phyloP scores from a whole-genome alignment of 2,329 filamentous ascomycete genomes.

The Colletotrichum godetiae region DNA sequence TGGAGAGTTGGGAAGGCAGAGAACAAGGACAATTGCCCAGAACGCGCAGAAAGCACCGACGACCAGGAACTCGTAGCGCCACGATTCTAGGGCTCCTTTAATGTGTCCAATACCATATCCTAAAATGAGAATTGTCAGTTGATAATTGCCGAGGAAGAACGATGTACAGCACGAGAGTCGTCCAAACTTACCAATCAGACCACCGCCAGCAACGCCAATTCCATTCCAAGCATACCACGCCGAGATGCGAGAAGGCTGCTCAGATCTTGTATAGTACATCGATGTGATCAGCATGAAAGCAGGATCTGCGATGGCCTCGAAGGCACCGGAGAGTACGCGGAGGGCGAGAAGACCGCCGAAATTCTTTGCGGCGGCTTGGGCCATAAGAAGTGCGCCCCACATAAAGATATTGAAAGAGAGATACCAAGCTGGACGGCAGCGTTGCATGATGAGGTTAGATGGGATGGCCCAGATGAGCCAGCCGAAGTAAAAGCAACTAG shows the following conservation, averaged over 20 bases:
- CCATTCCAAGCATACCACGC: conserved; percentile 71
- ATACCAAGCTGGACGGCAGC: conserved; percentile 48
- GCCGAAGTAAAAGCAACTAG: conserved; percentile 51
- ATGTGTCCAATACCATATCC: conserved; percentile 71
- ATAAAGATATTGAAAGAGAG: conserved; percentile 63
- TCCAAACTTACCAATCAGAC: conserved; percentile 48
- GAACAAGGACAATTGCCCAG: conserved; percentile 69
- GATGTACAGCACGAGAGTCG: too few species aligned
- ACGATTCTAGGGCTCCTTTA: conserved; percentile 65
- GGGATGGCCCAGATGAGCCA: conserved; percentile 50
- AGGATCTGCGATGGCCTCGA: conserved; percentile 64
- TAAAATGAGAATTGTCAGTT: not conserved
- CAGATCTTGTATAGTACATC: conserved; percentile 73
- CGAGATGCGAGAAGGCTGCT: conserved; percentile 71
- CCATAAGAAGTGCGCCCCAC: conserved; percentile 60
- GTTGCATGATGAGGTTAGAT: conserved; percentile 46
- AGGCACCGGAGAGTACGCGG: conserved; percentile 71
- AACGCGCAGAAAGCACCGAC: conserved; percentile 66
- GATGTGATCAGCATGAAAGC: conserved; percentile 72
- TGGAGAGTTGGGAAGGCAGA: conserved; percentile 68
- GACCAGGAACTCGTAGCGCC: conserved; percentile 78
- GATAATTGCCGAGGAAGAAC: too few species aligned
- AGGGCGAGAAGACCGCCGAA: conserved; percentile 67
- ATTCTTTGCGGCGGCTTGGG: conserved; percentile 65
- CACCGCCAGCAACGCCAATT: conserved; percentile 68